Evolutionary conservation across 345 rosid genomes (phyloP).

Genomic region (Noccaea caerulescens): DNA sequence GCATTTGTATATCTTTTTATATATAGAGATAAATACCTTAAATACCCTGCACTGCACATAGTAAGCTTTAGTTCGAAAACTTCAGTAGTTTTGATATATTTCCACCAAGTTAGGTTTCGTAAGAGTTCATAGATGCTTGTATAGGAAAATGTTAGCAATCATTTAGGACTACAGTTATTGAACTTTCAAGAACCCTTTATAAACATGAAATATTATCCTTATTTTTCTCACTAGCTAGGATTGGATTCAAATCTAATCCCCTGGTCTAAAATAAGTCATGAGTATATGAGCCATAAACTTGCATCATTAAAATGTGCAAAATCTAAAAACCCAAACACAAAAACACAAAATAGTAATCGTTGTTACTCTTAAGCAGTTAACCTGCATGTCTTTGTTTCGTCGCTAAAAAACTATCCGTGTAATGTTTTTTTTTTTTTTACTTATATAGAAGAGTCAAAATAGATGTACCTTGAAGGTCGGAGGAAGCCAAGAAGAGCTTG

Average conservation of each 20-base stretch:
- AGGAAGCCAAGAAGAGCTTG: constrained; percentile 68
- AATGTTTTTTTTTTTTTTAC: neutral
- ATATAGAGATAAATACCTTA: too few relatives aligned
- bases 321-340: neutral
- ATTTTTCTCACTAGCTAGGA: too few relatives aligned
- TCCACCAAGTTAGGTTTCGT: neutral
- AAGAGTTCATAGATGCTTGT: constrained; percentile 2
- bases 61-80: constrained; percentile 6
- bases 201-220: too few relatives aligned
- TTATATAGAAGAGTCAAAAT: neutral
- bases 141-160: neutral
- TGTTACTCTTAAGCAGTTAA: neutral
- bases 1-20: neutral
- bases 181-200: neutral
- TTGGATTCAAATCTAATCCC: too few relatives aligned
- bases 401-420: neutral
- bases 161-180: neutral
- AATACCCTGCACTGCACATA: neutral
- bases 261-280: too few relatives aligned
- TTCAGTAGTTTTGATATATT: neutral
- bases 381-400: neutral
- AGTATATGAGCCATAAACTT: too few relatives aligned
- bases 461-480: constrained; percentile 66
- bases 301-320: neutral
- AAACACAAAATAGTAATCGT: neutral